Evolutionary conservation across 208 protist species (phyloP).

Genomic region (Balamuthia mandrillaris): DNA sequence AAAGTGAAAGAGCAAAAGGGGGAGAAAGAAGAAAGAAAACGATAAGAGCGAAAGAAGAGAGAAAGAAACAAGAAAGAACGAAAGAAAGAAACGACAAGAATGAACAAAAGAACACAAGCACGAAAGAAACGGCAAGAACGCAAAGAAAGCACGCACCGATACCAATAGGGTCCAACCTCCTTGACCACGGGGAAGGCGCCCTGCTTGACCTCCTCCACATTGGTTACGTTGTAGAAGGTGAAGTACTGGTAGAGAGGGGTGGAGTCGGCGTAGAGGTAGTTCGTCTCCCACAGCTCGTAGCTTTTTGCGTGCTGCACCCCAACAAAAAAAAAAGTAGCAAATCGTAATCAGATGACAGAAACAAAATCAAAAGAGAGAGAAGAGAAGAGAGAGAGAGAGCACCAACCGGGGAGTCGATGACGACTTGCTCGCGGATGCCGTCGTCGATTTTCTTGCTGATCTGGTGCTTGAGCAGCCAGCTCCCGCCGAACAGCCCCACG

Average conservation of each 20-base stretch:
- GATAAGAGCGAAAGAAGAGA: not conserved
- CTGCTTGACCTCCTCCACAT: not conserved
- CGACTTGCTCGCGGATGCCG: constrained; percentile 7
- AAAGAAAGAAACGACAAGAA: not conserved
- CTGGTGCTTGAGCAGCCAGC: not conserved
- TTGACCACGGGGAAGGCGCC: constrained; percentile 16
- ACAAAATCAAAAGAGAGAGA: not conserved
- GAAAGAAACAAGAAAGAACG: not conserved
- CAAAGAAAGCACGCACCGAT: not conserved
- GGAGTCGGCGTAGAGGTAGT: not conserved
- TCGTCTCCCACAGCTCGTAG: constrained; percentile 22
- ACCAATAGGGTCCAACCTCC: constrained; percentile 20
- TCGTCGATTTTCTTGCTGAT: not conserved
- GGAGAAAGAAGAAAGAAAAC: not conserved
- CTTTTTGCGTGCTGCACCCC: not conserved
- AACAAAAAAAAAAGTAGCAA: not conserved
- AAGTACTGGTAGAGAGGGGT: not conserved
- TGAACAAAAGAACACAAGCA: not conserved
- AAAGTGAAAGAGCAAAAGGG: too few relatives aligned
- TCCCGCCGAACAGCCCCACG: not conserved
- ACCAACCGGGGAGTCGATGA: constrained; percentile 5
- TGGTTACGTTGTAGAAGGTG: constrained; percentile 23
- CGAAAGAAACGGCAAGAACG: not conserved
- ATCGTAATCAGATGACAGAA: not conserved
- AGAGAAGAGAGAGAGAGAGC: not conserved